Evolutionary conservation across 768 basidiomycete genomes (phyloP).

Genomic region (Xanthoconium purpureum): DNA sequence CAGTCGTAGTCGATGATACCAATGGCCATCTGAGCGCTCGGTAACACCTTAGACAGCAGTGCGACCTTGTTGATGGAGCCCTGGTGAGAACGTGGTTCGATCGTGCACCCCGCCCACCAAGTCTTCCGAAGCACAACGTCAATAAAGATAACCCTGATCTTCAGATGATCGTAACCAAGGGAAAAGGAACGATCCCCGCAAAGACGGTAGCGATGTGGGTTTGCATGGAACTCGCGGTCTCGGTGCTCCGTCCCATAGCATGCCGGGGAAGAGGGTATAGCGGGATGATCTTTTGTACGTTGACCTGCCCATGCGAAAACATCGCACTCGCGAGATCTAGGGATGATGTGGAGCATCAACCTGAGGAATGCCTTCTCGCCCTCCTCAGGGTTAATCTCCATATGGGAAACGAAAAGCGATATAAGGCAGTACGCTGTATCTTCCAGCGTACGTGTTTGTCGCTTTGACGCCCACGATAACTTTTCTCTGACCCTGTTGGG

Average conservation of each 20-base stretch:
- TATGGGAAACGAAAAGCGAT: constrained; percentile 3
- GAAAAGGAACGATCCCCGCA: constrained; percentile 2
- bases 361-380: constrained; percentile 2
- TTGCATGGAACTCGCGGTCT: neutral
- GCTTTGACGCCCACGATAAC: neutral
- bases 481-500: constrained; percentile 8
- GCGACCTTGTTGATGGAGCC: neutral
- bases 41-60: neutral
- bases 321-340: neutral
- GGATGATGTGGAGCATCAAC: constrained; percentile 5
- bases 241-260: neutral
- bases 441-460: neutral
- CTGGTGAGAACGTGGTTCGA: neutral
- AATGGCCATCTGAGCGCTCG: neutral
- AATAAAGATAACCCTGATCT: constrained; percentile 1
- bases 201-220: neutral
- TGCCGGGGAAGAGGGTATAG: constrained; percentile 4
- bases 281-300: neutral
- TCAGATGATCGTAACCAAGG: constrained; percentile 3
- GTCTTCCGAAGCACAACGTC: neutral
- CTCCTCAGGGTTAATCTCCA: neutral
- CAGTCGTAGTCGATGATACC: constrained; percentile 3
- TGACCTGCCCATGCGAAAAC: constrained; percentile 5
- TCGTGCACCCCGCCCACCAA: neutral
- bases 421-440: constrained; percentile 1